Percentiles rank a stretch among this genome's conserved stretches.
These are phyloP conservation scores for Aspergillus olivimuriae DNA, from an alignment of 495 filamentous ascomycete species.

Conservation along the genomic window DNA sequence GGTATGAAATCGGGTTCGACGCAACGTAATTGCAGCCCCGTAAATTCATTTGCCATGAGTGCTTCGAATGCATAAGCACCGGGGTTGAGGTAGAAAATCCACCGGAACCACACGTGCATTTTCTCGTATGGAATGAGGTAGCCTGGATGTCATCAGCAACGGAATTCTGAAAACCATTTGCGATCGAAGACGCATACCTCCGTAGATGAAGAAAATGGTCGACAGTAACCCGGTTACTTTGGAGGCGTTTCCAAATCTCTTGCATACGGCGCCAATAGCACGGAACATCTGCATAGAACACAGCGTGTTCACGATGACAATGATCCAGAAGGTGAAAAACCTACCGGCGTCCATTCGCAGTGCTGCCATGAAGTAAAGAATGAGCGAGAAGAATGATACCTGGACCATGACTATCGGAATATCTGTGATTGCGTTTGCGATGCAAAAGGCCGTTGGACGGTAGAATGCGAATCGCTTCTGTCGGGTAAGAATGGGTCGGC, in stretches of 20 bases:
- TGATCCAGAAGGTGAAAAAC: conserved; percentile 72
- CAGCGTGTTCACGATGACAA: conserved; percentile 62
- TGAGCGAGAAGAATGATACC: too few species aligned
- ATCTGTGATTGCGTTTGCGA: too few species aligned
- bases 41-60: conserved; percentile 88
- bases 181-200: conserved; percentile 48
- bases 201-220: conserved; percentile 73
- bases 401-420: too few species aligned
- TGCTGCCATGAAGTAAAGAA: too few species aligned
- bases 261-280: conserved; percentile 68
- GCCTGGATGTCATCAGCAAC: conserved; percentile 53
- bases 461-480: conserved; percentile 62
- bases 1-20: conserved; percentile 57
- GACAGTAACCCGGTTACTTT: conserved; percentile 71
- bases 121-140: conserved; percentile 70
- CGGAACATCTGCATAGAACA: conserved; percentile 74
- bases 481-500: conserved; percentile 37
- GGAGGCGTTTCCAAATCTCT: conserved; percentile 78
- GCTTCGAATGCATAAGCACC: conserved; percentile 82
- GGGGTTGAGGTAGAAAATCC: conserved; percentile 86
- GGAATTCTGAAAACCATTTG: too few species aligned
- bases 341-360: conserved; percentile 61
- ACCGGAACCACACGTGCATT: conserved; percentile 82
- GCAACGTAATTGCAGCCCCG: conserved; percentile 70
- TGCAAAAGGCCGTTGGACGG: conserved; percentile 70